Base-by-base conservation (phyloP, 2,329 filamentous ascomycete species). In the Dactylellina sp. region DNA sequence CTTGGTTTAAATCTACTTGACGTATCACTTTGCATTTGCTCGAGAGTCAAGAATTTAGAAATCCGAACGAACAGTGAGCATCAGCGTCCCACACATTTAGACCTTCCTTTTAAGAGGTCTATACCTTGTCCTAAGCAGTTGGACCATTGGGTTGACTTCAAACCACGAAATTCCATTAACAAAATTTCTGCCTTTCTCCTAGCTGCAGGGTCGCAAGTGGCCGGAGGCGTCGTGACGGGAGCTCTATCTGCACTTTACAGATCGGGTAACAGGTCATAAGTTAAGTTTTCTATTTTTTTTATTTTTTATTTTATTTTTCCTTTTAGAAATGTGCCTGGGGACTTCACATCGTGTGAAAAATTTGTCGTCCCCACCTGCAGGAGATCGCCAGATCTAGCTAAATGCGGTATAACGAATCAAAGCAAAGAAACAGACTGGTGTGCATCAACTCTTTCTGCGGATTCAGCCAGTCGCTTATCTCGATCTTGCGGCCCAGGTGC, bases 391-490 rank as follows among this genome's bases (percentile, higher is more conserved):
- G 11, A 16, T 6, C 32, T 35, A 6, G 32, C 12, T 12, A 6
- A 12, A 12, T 35, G 6, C 32, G 9, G 37, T 16, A 40, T 5
- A 40, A 12, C 37, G 37, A 40, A 6, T 6, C 37, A 40, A 16
- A 40, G 6, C 28, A 32, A 16, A 12, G n/a, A n/a, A n/a, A n/a
- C n/a, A n/a, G n/a, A n/a, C n/a, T n/a, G n/a, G n/a, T n/a, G n/a
- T n/a, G 37, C 37, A 40, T 40, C 37, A 12, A 40, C n/a, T 40
- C 5, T n/a, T 22, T 46, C 16, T 18, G 42, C 7, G 12, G 2
- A 46, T 68, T 60, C 52, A 52, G 63, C 53, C 63, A 68, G 53
- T 68, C 63, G 63, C 53, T 68, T 68, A 68, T 68, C 63, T 47
- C 42, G 63, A 68, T 68, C 53, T 59, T 22, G 63, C 44, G 35